Percentiles rank a stretch among this genome's conserved stretches.
phyloP scores from a whole-genome alignment of 1,284 basidiomycete genomes.

The Sporisorium scitamineum region DNA sequence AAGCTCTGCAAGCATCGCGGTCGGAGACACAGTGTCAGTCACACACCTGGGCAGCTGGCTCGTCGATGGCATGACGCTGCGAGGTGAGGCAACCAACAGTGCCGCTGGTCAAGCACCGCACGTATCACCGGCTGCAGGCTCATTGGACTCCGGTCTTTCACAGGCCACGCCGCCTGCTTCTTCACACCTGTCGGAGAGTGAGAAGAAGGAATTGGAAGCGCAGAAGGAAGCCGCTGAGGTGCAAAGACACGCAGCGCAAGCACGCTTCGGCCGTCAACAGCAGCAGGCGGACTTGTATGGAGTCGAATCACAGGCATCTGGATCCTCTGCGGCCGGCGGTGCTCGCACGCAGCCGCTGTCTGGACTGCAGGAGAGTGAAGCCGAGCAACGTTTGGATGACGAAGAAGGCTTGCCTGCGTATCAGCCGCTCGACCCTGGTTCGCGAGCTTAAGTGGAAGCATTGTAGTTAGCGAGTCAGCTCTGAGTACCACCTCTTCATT shows the following conservation, averaged over 20 bases:
- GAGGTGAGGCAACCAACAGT: conserved; percentile 3
- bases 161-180: conserved; percentile 6
- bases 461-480: not conserved
- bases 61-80: conserved; percentile 29
- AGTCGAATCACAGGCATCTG: conserved; percentile 13
- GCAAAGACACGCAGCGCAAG: conserved; percentile 35
- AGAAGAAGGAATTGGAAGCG: conserved; percentile 44
- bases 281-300: conserved; percentile 42
- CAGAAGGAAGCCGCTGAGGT: conserved; percentile 39
- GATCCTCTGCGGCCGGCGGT: not conserved
- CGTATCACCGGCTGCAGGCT: conserved; percentile 10
- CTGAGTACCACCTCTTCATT: not conserved
- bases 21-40: conserved; percentile 13
- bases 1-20: conserved; percentile 9
- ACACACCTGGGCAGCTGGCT: conserved; percentile 42
- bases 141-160: conserved; percentile 3
- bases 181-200: conserved; percentile 19
- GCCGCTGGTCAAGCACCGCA: not conserved
- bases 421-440: conserved; percentile 28
- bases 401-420: conserved; percentile 44
- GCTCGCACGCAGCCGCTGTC: conserved; percentile 13
- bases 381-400: conserved; percentile 26
- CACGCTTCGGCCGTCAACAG: conserved; percentile 34
- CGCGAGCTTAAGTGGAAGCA: conserved; percentile 6
- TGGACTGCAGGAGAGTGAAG: conserved; percentile 38